Base-by-base conservation (phyloP, 768 basidiomycete genomes). In the Leccinum imitatum region DNA sequence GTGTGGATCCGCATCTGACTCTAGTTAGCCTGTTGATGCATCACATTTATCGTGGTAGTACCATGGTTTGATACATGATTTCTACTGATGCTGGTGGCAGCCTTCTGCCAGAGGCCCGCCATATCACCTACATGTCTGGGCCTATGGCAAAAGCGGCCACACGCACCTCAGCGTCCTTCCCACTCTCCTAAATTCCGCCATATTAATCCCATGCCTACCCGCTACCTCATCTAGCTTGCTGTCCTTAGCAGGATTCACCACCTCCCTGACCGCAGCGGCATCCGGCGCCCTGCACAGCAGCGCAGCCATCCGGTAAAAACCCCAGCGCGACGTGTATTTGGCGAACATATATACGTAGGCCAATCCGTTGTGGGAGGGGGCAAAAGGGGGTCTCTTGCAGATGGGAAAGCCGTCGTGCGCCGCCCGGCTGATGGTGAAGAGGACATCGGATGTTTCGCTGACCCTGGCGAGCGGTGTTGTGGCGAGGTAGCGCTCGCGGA, bases 141-240 rank as follows among this genome's bases (percentile, higher is more conserved):
- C 59, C 59, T 60, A 60, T 58, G 59, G 59, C 35, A 60, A 60
- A 60, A 60, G 59, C 56, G 59, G 59, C 56, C 59, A 60, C 59
- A 58, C 44, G 15, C 44, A 47, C 59, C 59, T 60, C 51, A 60
- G 41, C 56, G 27, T 60, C 59, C 59, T 39, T 58, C 54, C 59
- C 51, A 58, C 56, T 25, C 44, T 57, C 59, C 59, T 60, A 58
- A 60, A 53, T 60, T 35, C 51, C 5, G 10, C 59, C 50, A 8
- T 56, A 60, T 58, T 15, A n/a, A 60, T 58, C 33, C 59, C 56
- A 58, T 60, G 59, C 59, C 59, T 60, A 51, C 23, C 56, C 50
- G 59, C 59, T 56, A 60, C 59, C 50, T 60, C 59, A 60, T 60
- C 56, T 58, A 60, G 56, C 56, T 60, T 60, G 50, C 59, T 1